Evolutionary conservation across 2,329 filamentous ascomycete genomes (phyloP).

Genomic region (Colletotrichum echinochloae): DNA sequence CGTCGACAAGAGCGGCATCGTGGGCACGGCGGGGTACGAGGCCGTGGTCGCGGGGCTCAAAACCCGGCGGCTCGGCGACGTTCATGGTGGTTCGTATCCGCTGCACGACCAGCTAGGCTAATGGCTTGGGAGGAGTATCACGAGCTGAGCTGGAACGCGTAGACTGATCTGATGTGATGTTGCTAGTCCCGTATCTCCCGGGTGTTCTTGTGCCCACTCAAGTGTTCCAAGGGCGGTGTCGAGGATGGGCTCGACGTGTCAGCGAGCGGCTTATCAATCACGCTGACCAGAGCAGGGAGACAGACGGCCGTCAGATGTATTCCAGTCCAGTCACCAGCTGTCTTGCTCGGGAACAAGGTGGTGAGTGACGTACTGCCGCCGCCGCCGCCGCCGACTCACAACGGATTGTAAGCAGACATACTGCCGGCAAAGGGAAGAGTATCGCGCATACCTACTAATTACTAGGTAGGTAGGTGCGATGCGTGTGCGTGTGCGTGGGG

Average conservation of each 20-base stretch:
- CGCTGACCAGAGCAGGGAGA: background rate
- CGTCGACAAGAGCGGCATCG: slow-evolving; percentile 34
- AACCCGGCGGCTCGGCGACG: slow-evolving; percentile 21
- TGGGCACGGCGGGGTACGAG: slow-evolving; percentile 30
- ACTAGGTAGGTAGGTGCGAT: background rate
- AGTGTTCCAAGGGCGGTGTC: background rate
- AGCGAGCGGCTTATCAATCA: background rate
- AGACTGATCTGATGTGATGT: background rate
- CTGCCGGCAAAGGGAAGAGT: background rate
- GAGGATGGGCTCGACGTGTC: background rate
- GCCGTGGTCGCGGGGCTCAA: slow-evolving; percentile 31
- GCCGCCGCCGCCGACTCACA: background rate
- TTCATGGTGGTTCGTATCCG: slow-evolving; percentile 1
- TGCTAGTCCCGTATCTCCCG: background rate
- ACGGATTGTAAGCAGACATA: background rate
- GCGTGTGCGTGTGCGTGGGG: background rate
- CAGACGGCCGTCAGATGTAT: slow-evolving; percentile 17
- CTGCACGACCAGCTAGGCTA: background rate
- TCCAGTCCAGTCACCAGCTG: background rate
- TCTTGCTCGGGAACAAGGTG: background rate
- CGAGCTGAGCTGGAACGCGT: background rate
- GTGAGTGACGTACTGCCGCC: background rate
- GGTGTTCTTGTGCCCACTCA: background rate
- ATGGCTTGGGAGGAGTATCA: background rate
- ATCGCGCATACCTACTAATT: background rate